Evolutionary conservation across 768 basidiomycete genomes (phyloP).

Genomic region (Trametes elegans): DNA sequence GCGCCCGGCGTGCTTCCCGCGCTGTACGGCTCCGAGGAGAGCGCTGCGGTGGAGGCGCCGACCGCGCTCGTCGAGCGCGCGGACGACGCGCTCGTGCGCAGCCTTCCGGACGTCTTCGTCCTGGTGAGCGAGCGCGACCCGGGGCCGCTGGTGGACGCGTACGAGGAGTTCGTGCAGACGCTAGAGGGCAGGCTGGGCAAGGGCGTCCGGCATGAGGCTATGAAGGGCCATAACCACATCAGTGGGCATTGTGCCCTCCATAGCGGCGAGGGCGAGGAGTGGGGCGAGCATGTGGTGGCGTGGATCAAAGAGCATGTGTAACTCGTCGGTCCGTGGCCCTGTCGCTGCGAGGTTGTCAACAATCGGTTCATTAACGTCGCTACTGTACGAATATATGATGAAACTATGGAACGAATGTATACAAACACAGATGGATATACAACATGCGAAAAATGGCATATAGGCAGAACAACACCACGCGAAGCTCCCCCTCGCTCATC

Average conservation of each 20-base stretch:
- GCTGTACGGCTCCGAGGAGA: constrained; percentile 41
- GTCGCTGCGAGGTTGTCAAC: not conserved
- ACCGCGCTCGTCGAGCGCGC: constrained; percentile 39
- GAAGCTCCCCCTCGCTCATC: too few relatives aligned
- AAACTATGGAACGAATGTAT: too few relatives aligned
- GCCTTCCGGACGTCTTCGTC: constrained; percentile 47
- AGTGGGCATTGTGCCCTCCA: constrained; percentile 49
- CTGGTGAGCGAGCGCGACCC: constrained; percentile 57
- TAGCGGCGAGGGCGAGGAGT: constrained; percentile 59
- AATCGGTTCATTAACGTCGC: not conserved
- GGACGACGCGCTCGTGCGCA: constrained; percentile 33
- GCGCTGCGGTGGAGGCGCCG: constrained; percentile 38
- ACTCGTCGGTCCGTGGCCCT: too few relatives aligned
- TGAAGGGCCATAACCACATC: constrained; percentile 60
- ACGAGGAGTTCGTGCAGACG: constrained; percentile 37
- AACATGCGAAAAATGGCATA: too few relatives aligned
- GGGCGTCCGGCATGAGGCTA: constrained; percentile 35
- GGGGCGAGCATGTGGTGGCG: constrained; percentile 47
- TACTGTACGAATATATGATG: too few relatives aligned
- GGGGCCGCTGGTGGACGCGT: constrained; percentile 37
- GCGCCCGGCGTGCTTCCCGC: constrained; percentile 31
- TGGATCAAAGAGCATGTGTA: constrained; percentile 22
- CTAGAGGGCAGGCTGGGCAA: constrained; percentile 37
- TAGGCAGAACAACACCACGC: too few relatives aligned
- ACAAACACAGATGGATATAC: too few relatives aligned